A percentile compares a stretch with the other conserved stretches of the same genome.
Conservation (phyloP, 805 yeast genomes). For the Yamadazyma tumulicola region DNA sequence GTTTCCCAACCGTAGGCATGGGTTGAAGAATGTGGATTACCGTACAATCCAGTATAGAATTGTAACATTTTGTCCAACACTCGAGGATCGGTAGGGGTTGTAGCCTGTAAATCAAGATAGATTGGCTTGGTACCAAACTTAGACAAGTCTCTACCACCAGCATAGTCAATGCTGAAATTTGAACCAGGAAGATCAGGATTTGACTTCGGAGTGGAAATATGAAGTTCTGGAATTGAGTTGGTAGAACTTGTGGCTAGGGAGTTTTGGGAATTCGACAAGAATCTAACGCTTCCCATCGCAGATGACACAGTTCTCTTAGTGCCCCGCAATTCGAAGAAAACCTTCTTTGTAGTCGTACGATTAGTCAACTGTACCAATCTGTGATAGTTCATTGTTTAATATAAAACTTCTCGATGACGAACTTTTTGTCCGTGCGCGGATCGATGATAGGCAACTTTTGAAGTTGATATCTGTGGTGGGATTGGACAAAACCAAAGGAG, state of each 20-base stretch:
- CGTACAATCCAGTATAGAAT: constrained; percentile 88
- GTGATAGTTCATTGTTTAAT: too few species aligned
- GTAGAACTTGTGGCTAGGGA: constrained; percentile 1
- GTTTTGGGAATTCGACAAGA: background rate
- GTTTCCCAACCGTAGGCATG: constrained; percentile 99
- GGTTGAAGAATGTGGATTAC: constrained; percentile 96
- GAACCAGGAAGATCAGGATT: constrained; percentile 35
- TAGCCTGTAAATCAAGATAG: constrained; percentile 95
- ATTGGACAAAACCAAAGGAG: too few species aligned
- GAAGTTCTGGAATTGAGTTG: constrained; percentile 12
- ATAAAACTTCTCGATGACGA: too few species aligned
- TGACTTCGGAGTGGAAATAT: constrained; percentile 18
- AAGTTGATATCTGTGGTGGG: too few species aligned
- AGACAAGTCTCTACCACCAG: constrained; percentile 43
- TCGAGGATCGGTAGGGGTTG: constrained; percentile 97
- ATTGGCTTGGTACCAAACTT: constrained; percentile 79
- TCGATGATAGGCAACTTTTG: too few species aligned
- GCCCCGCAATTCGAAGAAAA: too few species aligned
- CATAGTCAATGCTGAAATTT: constrained; percentile 45
- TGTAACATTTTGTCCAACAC: constrained; percentile 85
- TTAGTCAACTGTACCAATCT: too few species aligned
- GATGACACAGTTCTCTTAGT: too few species aligned
- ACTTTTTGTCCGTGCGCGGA: too few species aligned
- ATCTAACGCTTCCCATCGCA: background rate
- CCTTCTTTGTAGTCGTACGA: too few species aligned